phyloP scores from a whole-genome alignment of 331 rosid species.

The Pyrus hybrid region DNA sequence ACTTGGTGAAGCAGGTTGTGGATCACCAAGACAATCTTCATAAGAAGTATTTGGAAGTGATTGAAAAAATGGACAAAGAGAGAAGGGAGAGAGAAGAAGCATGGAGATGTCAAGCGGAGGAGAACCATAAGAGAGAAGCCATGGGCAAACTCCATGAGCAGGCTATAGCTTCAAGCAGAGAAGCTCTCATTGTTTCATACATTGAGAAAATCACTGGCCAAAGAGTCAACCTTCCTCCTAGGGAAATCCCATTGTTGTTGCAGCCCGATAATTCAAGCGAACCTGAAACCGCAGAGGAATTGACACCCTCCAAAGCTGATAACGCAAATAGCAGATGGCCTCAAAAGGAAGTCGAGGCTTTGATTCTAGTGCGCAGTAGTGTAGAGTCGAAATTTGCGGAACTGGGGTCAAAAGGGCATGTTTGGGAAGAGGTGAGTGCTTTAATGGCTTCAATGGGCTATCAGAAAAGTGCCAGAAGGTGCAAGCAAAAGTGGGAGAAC shows the following conservation, averaged over 20 bases:
- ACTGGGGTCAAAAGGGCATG: slow-evolving; percentile 10
- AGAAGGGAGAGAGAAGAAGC: slow-evolving; percentile 20
- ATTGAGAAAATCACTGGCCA: slow-evolving; percentile 26
- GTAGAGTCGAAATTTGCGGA: slow-evolving; percentile 11
- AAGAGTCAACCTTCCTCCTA: slow-evolving; percentile 10
- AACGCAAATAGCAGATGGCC: slow-evolving; percentile 18
- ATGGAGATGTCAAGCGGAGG: slow-evolving; percentile 21
- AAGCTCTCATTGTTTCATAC: slow-evolving; percentile 21
- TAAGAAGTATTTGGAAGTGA: slow-evolving; percentile 8
- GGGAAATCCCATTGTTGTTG: background rate
- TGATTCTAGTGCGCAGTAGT: slow-evolving; percentile 11
- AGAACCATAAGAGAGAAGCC: slow-evolving; percentile 19
- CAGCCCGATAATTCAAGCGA: background rate
- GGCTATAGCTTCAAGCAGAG: slow-evolving; percentile 21
- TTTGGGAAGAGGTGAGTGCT: slow-evolving; percentile 23
- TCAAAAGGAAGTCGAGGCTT: slow-evolving; percentile 19
- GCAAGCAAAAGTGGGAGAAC: slow-evolving; percentile 28
- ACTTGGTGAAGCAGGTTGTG: slow-evolving; percentile 19
- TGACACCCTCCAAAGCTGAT: background rate
- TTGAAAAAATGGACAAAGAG: slow-evolving; percentile 15
- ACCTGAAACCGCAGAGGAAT: background rate
- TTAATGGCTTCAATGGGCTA: slow-evolving; percentile 20
- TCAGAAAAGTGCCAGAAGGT: slow-evolving; percentile 16
- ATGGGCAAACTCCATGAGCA: slow-evolving; percentile 11
- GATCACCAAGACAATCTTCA: slow-evolving; percentile 21